Base-by-base conservation (phyloP, 352 stramenopile species). In the Phytophthora aleatoria region DNA sequence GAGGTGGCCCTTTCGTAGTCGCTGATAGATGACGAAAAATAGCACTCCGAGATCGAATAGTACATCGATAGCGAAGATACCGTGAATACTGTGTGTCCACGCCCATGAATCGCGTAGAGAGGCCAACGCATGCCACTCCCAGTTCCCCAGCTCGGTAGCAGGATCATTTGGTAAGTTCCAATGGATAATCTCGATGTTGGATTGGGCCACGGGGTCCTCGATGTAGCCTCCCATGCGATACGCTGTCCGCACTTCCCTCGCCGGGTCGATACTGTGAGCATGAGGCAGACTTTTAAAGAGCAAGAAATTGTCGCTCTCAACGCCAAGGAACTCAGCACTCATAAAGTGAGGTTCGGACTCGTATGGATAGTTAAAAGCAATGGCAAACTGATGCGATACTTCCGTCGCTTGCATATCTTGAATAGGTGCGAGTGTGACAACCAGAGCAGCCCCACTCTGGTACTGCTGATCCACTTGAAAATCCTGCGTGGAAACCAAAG, bases 81-180 rank as follows among this genome's bases (percentile, higher is more conserved):
- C 28, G 35, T 87, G 75, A 11, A 84, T 60, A 2, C 24, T 47
- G 30, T 85, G 78, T 6, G 69, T 70, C 78, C 75, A 87, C 2
- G 73, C 67, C 78, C 78, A 87, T 9, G 70, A 76, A 42, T 87
- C 74, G 7, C 56, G 71, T 1, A 83, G 36, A 1, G 54, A 45
- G 38, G 60, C 70, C 9, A 60, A 3, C 1, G 49, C 38, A 15
- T 62, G 30, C 71, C 71, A 82, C 3, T 66, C 33, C 65, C 64
- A 77, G 3, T 58, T n/a, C 0, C 30, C 49, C 16, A 85, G 24
- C 5, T 64, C 53, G 1, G 41, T 48, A 1, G 66, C 16, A 0
- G 74, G 71, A 20, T 73, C 52, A 9, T 45, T 59, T 27, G 26
- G 47, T 2, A 81, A 16, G 5, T 39, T 41, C 70, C 76, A 78